Evolutionary conservation across 2,329 filamentous ascomycete genomes (phyloP), one percentile per base, ranked within the genome.

Genomic region (Beauveria australis): DNA sequence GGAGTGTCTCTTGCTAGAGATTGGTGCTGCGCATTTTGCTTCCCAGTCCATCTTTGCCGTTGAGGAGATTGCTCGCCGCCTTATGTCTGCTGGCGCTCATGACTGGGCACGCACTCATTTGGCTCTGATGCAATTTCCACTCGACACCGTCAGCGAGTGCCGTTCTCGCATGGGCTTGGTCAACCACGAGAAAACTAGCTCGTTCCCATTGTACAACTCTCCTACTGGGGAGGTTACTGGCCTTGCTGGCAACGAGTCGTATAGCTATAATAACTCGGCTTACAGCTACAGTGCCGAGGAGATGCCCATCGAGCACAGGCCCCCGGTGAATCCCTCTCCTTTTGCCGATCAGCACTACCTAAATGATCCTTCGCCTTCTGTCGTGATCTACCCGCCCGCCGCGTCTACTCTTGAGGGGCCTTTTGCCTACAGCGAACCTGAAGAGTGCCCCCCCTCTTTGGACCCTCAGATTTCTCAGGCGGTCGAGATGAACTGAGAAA

Each of bases 1-100:
- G 75, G 92, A 97, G 75, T 90, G 91, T 18, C 82, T 97, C 63
- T 97, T 96, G 72, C 92, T 92, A 2, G 91, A 95, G 71, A 88
- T 97, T 66, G 92, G 91, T 52, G 88, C 91, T 22, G 88, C 91
- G 53, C 96, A 97, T 73, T 92, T 93, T 67, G 89, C 89, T 53
- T 89, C 87, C 66, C 80, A 96, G 66, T 88, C 90, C 18, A 82
- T 96, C 51, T 80, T 82, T 1, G 91, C 92, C 0, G 86, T 97
- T 33, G 91, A 96, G 72, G 88, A 94, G 70, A 96, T 97, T 68
- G 86, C 91, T 49, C 83, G 85, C 52, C 85, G 89, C 41, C 82
- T 96, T 28, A 80, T 87, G 65, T 83, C 86, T 24, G 80, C 82
- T 4, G 79, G 82, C 63, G 77, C 78, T 22, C 77, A 81, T 61